Percentiles rank a stretch among this genome's conserved stretches.
Evolutionary conservation across 805 yeast genomes (phyloP).

Genomic region (Saturnispora saitoi): DNA sequence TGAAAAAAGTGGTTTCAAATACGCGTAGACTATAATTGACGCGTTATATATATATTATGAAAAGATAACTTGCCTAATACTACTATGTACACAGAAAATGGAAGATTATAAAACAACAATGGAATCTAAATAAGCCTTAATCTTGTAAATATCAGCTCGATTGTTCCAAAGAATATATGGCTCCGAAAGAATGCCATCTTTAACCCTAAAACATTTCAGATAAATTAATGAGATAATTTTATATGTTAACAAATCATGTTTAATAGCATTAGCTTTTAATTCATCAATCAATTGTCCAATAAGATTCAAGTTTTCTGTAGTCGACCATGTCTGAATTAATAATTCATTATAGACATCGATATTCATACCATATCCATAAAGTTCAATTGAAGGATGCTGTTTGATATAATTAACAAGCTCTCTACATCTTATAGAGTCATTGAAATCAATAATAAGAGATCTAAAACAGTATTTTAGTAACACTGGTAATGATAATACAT

Average conservation of each 20-base stretch:
- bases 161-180: conserved; percentile 26
- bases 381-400: conserved; percentile 21
- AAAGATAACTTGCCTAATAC: too few relatives aligned
- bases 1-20: neutral
- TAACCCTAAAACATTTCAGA: conserved; percentile 23
- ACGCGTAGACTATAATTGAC: neutral
- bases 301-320: conserved; percentile 21
- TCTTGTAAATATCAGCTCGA: conserved; percentile 19
- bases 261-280: conserved; percentile 24
- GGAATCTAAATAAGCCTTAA: conserved; percentile 17
- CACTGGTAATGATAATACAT: conserved; percentile 21
- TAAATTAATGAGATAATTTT: conserved; percentile 22
- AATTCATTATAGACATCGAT: conserved; percentile 25
- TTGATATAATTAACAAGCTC: conserved; percentile 20
- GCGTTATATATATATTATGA: neutral
- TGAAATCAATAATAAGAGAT: conserved; percentile 26
- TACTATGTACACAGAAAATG: neutral
- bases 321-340: conserved; percentile 22
- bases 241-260: conserved; percentile 24
- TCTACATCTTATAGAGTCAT: conserved; percentile 21
- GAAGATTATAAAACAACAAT: conserved; percentile 10
- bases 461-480: conserved; percentile 22
- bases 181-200: conserved; percentile 16
- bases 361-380: conserved; percentile 27
- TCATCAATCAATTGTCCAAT: conserved; percentile 23